Evolutionary conservation across 2,329 filamentous ascomycete genomes (phyloP).

Genomic region (Neofusicoccum sp.): DNA sequence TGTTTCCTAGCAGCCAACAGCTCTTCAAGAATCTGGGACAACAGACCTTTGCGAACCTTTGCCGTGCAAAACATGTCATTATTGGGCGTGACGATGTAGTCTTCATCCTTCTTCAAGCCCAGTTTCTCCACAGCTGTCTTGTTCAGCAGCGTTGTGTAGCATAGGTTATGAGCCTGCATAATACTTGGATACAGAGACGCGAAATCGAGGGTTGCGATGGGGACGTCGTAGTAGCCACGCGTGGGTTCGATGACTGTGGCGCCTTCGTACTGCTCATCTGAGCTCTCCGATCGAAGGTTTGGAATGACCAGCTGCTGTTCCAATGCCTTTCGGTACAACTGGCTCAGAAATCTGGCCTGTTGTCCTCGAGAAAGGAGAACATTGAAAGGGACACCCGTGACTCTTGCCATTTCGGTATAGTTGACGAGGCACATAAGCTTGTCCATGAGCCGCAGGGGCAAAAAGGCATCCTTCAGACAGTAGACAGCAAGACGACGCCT

Average conservation of each 20-base stretch:
- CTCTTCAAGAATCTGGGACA: conserved; percentile 95
- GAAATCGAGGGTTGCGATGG: conserved; percentile 96
- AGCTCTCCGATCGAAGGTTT: conserved; percentile 67
- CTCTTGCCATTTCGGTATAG: conserved; percentile 99
- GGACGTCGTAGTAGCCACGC: conserved; percentile 90
- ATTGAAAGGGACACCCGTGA: conserved; percentile 97
- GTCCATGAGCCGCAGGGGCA: conserved; percentile 92
- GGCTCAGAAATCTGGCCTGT: conserved; percentile 96
- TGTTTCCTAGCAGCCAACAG: conserved; percentile 87
- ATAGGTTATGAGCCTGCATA: conserved; percentile 97
- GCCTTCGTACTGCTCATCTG: conserved; percentile 92
- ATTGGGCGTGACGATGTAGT: conserved; percentile 95
- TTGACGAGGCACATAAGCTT: conserved; percentile 98
- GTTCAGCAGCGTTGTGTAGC: conserved; percentile 90
- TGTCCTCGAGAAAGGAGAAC: conserved; percentile 88
- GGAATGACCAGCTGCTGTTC: conserved; percentile 94
- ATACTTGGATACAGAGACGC: conserved; percentile 98
- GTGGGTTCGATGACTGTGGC: conserved; percentile 96
- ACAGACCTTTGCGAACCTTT: conserved; percentile 84
- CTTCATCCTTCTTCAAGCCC: conserved; percentile 77
- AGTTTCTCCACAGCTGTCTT: conserved; percentile 75
- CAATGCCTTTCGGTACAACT: conserved; percentile 90
- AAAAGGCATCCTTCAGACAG: conserved; percentile 94
- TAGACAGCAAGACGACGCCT: conserved; percentile 88
- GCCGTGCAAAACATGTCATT: conserved; percentile 88